Evolutionary conservation across 805 yeast genomes (phyloP), one percentile per base, ranked within the genome.

Genomic region (Maudiozyma bulderi): DNA sequence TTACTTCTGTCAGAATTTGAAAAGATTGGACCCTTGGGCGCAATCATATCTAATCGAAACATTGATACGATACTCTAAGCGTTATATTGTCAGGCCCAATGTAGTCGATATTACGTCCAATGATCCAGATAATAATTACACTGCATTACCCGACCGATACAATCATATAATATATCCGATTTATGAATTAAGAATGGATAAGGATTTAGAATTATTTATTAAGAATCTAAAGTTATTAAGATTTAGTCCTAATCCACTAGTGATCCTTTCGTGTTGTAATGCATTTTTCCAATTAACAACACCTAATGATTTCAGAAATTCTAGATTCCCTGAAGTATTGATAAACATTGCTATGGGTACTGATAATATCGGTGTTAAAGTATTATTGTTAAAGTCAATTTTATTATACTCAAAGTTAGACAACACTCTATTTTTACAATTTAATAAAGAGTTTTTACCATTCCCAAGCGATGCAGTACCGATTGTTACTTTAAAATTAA

Each of bases 11-110:
- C 59, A 68, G 1, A 64, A 73, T 33, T 53, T 79, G 30, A 54
- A 59, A 0, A 71, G 74, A 1, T 71, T 91, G 48, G 95, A 89
- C 50, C 83, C 82, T 47, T 86, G 89, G 84, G 68, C 87, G 8
- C 89, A 85, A 58, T 64, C 74, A 0, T 59, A 70, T 9, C 63
- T 81, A 13, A 67, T 87, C 20, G 86, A 85, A 44, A 55, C 86
- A 5, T 68, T 90, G 45, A 76, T 82, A 0, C 77, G 78, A 46
- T 93, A 93, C 62, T 71, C 80, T 34, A 75, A 89, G 47, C 56
- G 65, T 7, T 89, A 73, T 60, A 59, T 89, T 37, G 75, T 80
- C 3, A 69, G 73, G 45, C 86, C 93, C 1, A 67, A 65, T 37
- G 56, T 76, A 10, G 54, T 61, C 31, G 66, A 67, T 29, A 61